These are phyloP conservation scores for Corymbia citriodora DNA, from an alignment of 441 rosid species.

Conservation along the genomic window DNA sequence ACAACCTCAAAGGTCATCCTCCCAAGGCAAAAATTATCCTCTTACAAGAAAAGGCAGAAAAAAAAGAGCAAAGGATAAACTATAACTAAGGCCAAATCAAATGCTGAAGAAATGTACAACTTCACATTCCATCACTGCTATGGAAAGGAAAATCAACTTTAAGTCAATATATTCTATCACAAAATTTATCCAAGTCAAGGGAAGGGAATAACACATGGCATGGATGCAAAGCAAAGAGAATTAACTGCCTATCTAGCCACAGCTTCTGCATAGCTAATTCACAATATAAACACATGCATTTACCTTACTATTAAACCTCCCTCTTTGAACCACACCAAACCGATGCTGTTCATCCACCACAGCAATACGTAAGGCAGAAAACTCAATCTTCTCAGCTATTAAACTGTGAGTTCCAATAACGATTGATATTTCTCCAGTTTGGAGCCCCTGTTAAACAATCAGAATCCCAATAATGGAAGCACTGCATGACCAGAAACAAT, in stretches of 20 bases:
- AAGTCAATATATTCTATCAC: background rate
- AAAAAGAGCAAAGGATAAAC: background rate
- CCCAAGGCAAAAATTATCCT: background rate
- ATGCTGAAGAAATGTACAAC: background rate
- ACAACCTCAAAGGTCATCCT: background rate
- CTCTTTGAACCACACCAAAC: conserved; percentile 98
- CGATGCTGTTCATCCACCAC: conserved; percentile 98
- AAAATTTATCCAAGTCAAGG: background rate
- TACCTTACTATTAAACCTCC: conserved; percentile 95
- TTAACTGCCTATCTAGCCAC: background rate
- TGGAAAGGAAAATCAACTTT: background rate
- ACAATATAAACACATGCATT: background rate
- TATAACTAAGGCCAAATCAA: background rate
- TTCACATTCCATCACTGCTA: background rate
- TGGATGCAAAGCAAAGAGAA: background rate
- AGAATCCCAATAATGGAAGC: background rate
- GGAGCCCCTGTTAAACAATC: conserved; percentile 52
- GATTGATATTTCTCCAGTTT: conserved; percentile 72
- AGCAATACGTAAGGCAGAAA: conserved; percentile 75
- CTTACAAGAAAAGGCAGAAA: background rate
- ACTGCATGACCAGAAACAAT: conserved; percentile 10
- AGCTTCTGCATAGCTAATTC: background rate
- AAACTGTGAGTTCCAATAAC: conserved; percentile 95
- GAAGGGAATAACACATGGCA: background rate
- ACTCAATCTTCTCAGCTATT: conserved; percentile 83